Evolutionary conservation across 768 basidiomycete genomes (phyloP), one percentile per base, ranked within the genome.

Genomic region (Suillus decipiens): DNA sequence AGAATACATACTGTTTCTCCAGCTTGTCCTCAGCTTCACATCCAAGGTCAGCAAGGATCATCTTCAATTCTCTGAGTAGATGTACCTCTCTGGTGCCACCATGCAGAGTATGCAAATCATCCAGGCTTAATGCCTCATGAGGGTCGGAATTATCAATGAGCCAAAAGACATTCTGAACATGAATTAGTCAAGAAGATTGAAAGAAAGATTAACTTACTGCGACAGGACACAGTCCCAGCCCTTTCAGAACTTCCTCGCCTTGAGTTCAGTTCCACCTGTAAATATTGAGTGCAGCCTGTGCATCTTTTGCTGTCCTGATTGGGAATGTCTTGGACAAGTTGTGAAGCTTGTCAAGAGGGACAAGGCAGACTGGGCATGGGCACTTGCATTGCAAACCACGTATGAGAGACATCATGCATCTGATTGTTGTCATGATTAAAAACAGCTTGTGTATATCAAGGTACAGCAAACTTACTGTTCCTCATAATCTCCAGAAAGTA

Each of bases 121-220:
- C 80, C 62, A 73, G 79, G 17, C 75, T 75, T 0, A 76, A 28
- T 50, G 77, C 74, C 5, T 54, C 22, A 60, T 76, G 66, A 24
- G 76, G 73, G 63, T 81, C 78, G 10, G 75, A 77, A 61, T 74
- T 51, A n/a, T 56, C 54, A 10, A 81, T 42, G 0, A 36, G 53
- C 79, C 78, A 81, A 63, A 81, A 80, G 11, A 73, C 74, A 71
- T 79, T 81, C 78, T 81, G 36, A 11, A 33, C 0, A 17, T 10
- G 11, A 34, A 33, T 59, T 19, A 45, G 59, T 56, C 14, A n/a
- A 47, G 37, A 39, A 39, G 37, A 39, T 39, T 14, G 15, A 5
- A 7, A 47, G 50, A 31, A 45, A 48, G 17, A 24, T 51, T 22
- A 0, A 43, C 61, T 61, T 51, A 61, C 51, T 11, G 11, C 14